phyloP scores from a whole-genome alignment of 352 stramenopile genomes.

The Globisporangium cylindrosporum region DNA sequence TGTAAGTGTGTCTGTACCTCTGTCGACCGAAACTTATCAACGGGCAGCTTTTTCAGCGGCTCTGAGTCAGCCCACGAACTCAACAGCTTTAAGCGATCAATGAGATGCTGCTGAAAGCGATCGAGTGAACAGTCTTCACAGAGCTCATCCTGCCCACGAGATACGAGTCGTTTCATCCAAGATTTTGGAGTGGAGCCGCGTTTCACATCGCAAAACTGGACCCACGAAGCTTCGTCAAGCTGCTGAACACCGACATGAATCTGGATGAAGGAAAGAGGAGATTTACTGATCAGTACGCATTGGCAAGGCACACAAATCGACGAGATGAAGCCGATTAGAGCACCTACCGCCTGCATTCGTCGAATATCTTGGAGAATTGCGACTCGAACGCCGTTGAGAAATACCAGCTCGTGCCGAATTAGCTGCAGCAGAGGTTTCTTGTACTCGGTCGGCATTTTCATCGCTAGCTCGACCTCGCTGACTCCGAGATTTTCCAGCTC shows the following conservation, averaged over 20 bases:
- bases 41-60: slow-evolving; percentile 20
- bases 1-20: slow-evolving; percentile 10
- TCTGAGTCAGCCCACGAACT: slow-evolving; percentile 13
- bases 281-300: slow-evolving; percentile 4
- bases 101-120: slow-evolving; percentile 32
- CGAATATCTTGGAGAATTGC: slow-evolving; percentile 23
- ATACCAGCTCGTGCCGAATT: slow-evolving; percentile 19
- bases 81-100: slow-evolving; percentile 42
- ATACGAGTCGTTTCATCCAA: slow-evolving; percentile 7
- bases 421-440: slow-evolving; percentile 29
- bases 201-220: slow-evolving; percentile 4
- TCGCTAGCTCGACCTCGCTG: background rate
- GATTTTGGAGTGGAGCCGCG: background rate
- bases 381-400: slow-evolving; percentile 19
- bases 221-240: slow-evolving; percentile 12
- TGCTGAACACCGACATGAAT: slow-evolving; percentile 11
- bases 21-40: slow-evolving; percentile 43
- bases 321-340: background rate
- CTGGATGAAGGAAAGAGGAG: slow-evolving; percentile 2
- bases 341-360: slow-evolving; percentile 25
- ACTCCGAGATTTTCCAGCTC: slow-evolving; percentile 13
- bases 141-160: too few species aligned
- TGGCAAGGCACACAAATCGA: background rate
- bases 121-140: slow-evolving; percentile 20
- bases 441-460: slow-evolving; percentile 11